Conservation (phyloP, 306 rosid species). For the Vachellia pachyceras region DNA sequence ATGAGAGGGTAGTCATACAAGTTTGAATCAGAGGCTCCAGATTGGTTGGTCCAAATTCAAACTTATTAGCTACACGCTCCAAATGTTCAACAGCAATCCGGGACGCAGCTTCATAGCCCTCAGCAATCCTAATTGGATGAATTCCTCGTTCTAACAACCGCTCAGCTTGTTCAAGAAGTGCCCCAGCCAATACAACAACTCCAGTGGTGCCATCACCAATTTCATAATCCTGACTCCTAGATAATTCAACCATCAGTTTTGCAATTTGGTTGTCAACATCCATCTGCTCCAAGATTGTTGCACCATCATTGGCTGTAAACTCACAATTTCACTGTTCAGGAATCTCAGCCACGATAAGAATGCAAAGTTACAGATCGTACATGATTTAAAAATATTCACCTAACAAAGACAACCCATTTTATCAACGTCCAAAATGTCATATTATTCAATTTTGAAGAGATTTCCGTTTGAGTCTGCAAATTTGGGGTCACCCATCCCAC, state of each 20-base stretch:
- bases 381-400: background rate
- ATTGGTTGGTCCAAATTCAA: slow-evolving; percentile 59
- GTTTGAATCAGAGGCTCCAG: slow-evolving; percentile 87
- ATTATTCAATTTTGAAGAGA: slow-evolving; percentile 1
- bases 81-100: slow-evolving; percentile 79
- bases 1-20: slow-evolving; percentile 96
- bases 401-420: background rate
- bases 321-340: background rate
- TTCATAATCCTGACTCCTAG: slow-evolving; percentile 96
- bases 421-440: background rate
- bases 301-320: slow-evolving; percentile 87
- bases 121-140: slow-evolving; percentile 92
- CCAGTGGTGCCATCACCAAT: slow-evolving; percentile 99
- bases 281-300: slow-evolving; percentile 95
- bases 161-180: slow-evolving; percentile 93
- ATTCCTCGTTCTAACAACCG: slow-evolving; percentile 82
- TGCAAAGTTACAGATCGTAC: background rate
- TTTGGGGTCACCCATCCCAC: background rate
- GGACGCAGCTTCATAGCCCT: slow-evolving; percentile 94
- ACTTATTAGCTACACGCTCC: slow-evolving; percentile 70
- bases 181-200: slow-evolving; percentile 94
- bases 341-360: background rate
- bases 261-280: slow-evolving; percentile 98
- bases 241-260: slow-evolving; percentile 91
- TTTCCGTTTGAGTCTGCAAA: background rate